phyloP scores from a whole-genome alignment of 2,329 filamentous ascomycete species.

The Ophiocordyceps robertsii region DNA sequence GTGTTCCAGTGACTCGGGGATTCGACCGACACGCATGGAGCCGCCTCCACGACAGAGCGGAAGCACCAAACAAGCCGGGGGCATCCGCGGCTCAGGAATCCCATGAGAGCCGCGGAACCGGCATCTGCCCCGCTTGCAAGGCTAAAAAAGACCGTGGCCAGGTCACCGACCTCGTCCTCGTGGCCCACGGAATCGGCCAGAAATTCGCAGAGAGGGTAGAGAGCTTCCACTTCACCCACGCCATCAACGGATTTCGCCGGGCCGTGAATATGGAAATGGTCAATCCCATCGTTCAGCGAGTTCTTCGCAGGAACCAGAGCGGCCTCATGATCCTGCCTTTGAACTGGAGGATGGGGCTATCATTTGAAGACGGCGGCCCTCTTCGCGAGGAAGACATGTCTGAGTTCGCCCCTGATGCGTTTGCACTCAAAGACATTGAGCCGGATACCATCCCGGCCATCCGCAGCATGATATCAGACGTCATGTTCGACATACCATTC shows the following conservation, averaged over 20 bases:
- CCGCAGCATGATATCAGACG: slow-evolving; percentile 87
- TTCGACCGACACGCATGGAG: slow-evolving; percentile 73
- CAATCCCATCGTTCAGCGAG: slow-evolving; percentile 57
- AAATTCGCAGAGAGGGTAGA: slow-evolving; percentile 91
- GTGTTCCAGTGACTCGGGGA: slow-evolving; percentile 76
- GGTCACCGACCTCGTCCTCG: slow-evolving; percentile 77
- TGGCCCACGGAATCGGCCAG: slow-evolving; percentile 92
- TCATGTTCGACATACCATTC: slow-evolving; percentile 97
- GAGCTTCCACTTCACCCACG: slow-evolving; percentile 94
- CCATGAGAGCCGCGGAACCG: slow-evolving; percentile 13
- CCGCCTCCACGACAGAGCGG: slow-evolving; percentile 44
- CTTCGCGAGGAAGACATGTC: slow-evolving; percentile 39
- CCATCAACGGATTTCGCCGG: slow-evolving; percentile 80
- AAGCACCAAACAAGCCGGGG: slow-evolving; percentile 14
- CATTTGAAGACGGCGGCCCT: slow-evolving; percentile 67
- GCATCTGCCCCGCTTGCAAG: slow-evolving; percentile 43
- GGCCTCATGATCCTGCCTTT: slow-evolving; percentile 89
- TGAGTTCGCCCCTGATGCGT: slow-evolving; percentile 44
- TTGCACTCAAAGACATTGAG: slow-evolving; percentile 73
- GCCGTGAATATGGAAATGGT: slow-evolving; percentile 75
- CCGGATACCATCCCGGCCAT: slow-evolving; percentile 81
- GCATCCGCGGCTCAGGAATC: slow-evolving; percentile 15
- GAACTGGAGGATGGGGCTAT: slow-evolving; percentile 85
- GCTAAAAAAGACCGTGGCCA: slow-evolving; percentile 50
- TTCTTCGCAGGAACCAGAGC: slow-evolving; percentile 65